Percentiles rank a stretch among this genome's conserved stretches.
Evolutionary conservation across 1,284 basidiomycete genomes (phyloP).

Genomic region (Ganoderma multipileum): DNA sequence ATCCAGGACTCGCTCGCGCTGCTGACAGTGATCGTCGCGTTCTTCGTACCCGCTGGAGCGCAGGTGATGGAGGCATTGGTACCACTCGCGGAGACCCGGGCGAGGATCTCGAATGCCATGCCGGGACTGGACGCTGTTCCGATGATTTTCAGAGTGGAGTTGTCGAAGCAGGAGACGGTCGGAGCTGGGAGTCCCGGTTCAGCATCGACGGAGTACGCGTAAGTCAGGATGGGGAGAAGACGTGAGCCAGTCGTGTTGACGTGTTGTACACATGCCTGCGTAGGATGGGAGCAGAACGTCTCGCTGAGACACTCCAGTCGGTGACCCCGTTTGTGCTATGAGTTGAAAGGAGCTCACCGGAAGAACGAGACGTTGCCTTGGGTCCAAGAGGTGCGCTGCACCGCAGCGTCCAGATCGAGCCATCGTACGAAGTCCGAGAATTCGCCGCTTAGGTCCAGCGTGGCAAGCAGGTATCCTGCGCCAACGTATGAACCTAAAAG

Average conservation of each 20-base stretch:
- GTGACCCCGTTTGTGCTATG: too few species aligned
- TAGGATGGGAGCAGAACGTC: slow-evolving; percentile 73
- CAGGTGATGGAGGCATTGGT: slow-evolving; percentile 39
- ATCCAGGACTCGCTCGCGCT: slow-evolving; percentile 61
- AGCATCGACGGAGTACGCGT: slow-evolving; percentile 55
- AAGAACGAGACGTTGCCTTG: slow-evolving; percentile 52
- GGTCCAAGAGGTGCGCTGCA: slow-evolving; percentile 65
- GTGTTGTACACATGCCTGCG: slow-evolving; percentile 65
- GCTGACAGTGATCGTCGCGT: slow-evolving; percentile 61
- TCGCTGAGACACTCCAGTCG: slow-evolving; percentile 48
- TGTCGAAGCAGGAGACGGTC: slow-evolving; percentile 65
- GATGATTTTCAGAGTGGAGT: slow-evolving; percentile 60
- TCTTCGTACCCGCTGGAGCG: slow-evolving; percentile 41
- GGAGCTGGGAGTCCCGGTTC: slow-evolving; percentile 60
- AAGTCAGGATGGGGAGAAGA: slow-evolving; percentile 50
- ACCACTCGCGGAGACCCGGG: slow-evolving; percentile 46
- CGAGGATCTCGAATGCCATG: slow-evolving; percentile 75
- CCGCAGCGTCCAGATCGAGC: slow-evolving; percentile 70
- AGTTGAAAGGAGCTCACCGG: slow-evolving; percentile 46
- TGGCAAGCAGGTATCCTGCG: slow-evolving; percentile 67
- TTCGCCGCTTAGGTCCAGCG: slow-evolving; percentile 48
- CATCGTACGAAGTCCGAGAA: slow-evolving; percentile 64
- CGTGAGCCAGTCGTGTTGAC: slow-evolving; percentile 44
- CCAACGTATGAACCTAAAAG: slow-evolving; percentile 69
- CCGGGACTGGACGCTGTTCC: slow-evolving; percentile 60